Evolutionary conservation across 2,329 filamentous ascomycete species (phyloP).

Genomic region (Aspergillus thermomutatus): DNA sequence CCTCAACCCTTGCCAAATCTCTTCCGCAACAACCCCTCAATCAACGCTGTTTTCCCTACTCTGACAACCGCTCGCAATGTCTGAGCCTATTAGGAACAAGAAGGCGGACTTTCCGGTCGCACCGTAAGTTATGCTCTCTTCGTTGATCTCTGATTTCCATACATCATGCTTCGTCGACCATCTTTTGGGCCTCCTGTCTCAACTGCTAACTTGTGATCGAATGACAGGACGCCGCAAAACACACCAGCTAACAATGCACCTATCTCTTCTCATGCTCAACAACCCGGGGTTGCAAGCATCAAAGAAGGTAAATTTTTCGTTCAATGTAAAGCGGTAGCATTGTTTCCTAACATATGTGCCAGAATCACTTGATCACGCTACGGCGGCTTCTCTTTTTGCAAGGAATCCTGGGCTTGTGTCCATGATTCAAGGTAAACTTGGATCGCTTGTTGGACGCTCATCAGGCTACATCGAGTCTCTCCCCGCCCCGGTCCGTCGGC

Average conservation of each 20-base stretch:
- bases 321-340: slow-evolving; percentile 4
- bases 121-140: slow-evolving; percentile 52
- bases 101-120: slow-evolving; percentile 60
- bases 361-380: slow-evolving; percentile 88
- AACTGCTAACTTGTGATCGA: slow-evolving; percentile 21
- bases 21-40: slow-evolving; percentile 21
- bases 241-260: slow-evolving; percentile 93
- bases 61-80: slow-evolving; percentile 46
- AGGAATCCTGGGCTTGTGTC: slow-evolving; percentile 91
- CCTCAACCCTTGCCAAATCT: slow-evolving; percentile 26
- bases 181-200: not conserved
- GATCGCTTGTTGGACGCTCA: slow-evolving; percentile 86
- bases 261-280: slow-evolving; percentile 95
- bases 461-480: slow-evolving; percentile 98
- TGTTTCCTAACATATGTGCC: slow-evolving; percentile 17
- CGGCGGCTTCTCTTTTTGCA: slow-evolving; percentile 89
- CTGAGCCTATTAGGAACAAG: slow-evolving; percentile 67
- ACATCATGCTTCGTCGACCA: not conserved
- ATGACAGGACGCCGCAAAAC: slow-evolving; percentile 89
- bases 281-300: slow-evolving; percentile 90
- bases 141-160: slow-evolving; percentile 18
- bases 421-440: slow-evolving; percentile 97
- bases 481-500: slow-evolving; percentile 81
- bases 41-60: slow-evolving; percentile 13
- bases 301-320: slow-evolving; percentile 74